Evolutionary conservation across 2,329 filamentous ascomycete species (phyloP), one percentile per base, ranked within the genome.

Genomic region (Trichoderma koningiopsis): DNA sequence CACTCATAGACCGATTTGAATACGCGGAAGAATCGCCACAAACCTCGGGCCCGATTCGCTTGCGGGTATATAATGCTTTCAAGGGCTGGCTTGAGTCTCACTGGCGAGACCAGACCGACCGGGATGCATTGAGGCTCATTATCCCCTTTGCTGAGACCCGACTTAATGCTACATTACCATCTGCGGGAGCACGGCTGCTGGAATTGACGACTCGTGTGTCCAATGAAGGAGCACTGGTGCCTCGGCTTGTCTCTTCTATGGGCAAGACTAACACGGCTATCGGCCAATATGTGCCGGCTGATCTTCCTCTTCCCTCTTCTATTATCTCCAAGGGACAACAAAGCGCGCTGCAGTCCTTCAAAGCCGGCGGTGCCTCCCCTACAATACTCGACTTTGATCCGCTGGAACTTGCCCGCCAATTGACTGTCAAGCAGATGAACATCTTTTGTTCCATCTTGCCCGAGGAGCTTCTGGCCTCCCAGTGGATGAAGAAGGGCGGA

Each of bases 21-120:
- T 97, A 97, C 74, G 91, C 97, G 47, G 91, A 89, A 14, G 91
- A 96, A 70, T 92, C 90, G 59, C 88, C 89, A 27, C 87, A 89
- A 70, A 81, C 94, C 72, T 90, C 94, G 27, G 87, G 86, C 3
- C 93, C 95, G 0, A 95, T 98, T 27, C 90, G 94, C 62, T 83
- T 99, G 59, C 89, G 96, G 63, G 93, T 98, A 1, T 98, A 96
- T 83, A 98, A 99, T 77, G 91, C 94, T 68, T 93, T 99, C 85
- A 99, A 99, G 80, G 92, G 92, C 53, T 99, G 96, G 96, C 84
- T 99, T 24, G 96, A 98, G 81, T 96, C 92, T 7, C 94, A 99
- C 80, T 99, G 96, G 95, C 89, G 92, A 59, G 89, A 93, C 72
- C 89, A 93, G 70, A 89, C 90, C 13, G 96, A 99, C 77, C 87